Evolutionary conservation across 2,329 filamentous ascomycete genomes (phyloP).

Genomic region (Fusarium anthophilum): DNA sequence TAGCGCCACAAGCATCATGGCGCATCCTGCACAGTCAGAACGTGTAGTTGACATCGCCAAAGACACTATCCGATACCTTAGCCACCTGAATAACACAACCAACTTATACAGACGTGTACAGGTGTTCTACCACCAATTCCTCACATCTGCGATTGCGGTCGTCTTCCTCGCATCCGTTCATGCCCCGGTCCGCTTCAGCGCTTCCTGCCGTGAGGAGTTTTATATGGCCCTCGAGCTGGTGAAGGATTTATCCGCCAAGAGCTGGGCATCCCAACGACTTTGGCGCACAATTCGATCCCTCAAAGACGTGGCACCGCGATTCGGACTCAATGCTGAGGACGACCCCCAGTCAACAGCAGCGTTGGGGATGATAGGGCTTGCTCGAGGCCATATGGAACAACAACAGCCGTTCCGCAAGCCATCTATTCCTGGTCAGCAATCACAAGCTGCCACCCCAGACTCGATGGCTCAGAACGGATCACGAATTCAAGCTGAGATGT

Average conservation of each 20-base stretch:
- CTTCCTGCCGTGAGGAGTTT: conserved; percentile 76
- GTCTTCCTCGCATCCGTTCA: conserved; percentile 81
- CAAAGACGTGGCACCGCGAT: conserved; percentile 75
- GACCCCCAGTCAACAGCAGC: conserved; percentile 63
- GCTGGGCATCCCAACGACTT: conserved; percentile 75
- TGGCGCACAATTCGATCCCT: conserved; percentile 78
- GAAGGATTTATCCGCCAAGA: conserved; percentile 75
- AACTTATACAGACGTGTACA: conserved; percentile 77
- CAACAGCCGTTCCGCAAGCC: conserved; percentile 44
- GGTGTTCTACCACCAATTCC: conserved; percentile 83
- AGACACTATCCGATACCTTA: conserved; percentile 77
- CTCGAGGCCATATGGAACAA: conserved; percentile 50
- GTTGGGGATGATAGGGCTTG: conserved; percentile 65
- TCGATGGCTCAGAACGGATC: conserved; percentile 55
- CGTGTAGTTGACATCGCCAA: conserved; percentile 79
- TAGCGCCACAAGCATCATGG: conserved; percentile 82
- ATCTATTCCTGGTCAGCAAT: conserved; percentile 40
- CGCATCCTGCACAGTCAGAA: conserved; percentile 77
- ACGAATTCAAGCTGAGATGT: conserved; percentile 64
- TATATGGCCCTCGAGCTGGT: conserved; percentile 81
- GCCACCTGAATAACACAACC: conserved; percentile 75
- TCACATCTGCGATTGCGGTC: conserved; percentile 78
- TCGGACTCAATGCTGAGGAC: conserved; percentile 64
- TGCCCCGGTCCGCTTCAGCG: conserved; percentile 75
- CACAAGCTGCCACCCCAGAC: conserved; percentile 35